Base-by-base conservation (phyloP, 2,329 filamentous ascomycete genomes). In the Spiromastix sp. region DNA sequence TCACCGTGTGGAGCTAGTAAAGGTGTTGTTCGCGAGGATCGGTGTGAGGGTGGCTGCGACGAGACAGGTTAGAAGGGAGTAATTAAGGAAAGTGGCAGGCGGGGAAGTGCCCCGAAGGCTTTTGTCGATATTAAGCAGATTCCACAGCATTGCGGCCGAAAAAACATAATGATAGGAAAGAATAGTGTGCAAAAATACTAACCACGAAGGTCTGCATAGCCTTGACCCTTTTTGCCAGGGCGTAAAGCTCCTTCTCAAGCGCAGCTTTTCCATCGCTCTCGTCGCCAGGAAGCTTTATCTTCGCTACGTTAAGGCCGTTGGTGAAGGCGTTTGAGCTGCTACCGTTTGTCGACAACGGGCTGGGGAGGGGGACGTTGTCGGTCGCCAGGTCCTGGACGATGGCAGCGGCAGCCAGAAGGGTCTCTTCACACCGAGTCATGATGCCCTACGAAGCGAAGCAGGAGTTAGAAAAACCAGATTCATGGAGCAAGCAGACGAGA, bases 181-280 rank as follows among this genome's bases (percentile, higher is more conserved):
- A 16, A 35, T n/a, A 51, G 48, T 50, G 24, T 13, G 12, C 11
- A 12, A 15, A 10, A 48, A 24, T 24, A 51, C 54, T 56, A 52
- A 72, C 74, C 45, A 83, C 81, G 62, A 81, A 81, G 48, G 77
- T 76, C 67, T 96, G 87, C 48, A 96, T 75, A 45, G 79, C 77
- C 45, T 86, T 81, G 47, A 96, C 77, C 47, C 91, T 73, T 42
- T 78, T 66, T 40, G 80, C 74, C 44, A 96, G 73, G 37, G 83
- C 80, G 33, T 80, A 74, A 39, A 98, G 73, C 63, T 96, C 89
- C 41, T 72, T 70, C 63, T 96, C 86, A 42, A 96, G 74, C 20
- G 72, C 72, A 46, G 74, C 70, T 64, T 96, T 96, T 46, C 81
- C 81, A 22, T 75, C 62, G 29, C 74, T 81, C 40, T 85, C 73